Evolutionary conservation across 257 asterid species (phyloP).

Genomic region (Striga asiatica): DNA sequence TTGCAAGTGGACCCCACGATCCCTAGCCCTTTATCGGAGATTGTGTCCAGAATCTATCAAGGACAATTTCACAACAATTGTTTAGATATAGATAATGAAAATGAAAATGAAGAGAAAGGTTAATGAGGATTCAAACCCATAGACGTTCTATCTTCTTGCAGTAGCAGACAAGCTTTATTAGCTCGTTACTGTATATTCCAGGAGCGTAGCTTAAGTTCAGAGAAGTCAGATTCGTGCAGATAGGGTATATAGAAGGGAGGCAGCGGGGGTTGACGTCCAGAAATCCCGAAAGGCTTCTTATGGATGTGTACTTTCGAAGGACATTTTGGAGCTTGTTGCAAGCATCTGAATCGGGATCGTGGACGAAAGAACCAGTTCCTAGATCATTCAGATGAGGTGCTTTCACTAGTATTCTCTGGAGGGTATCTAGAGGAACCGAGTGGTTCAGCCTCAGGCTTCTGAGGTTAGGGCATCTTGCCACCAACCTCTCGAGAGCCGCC

Average conservation of each 20-base stretch:
- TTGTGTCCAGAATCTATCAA: constrained; percentile 14
- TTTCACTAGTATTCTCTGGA: background rate
- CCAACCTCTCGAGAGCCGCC: background rate
- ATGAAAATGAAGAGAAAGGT: background rate
- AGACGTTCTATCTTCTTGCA: background rate
- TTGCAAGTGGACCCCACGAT: background rate
- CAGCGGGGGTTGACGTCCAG: background rate
- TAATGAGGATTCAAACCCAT: background rate
- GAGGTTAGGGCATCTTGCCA: background rate
- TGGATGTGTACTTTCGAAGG: background rate
- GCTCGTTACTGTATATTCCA: background rate
- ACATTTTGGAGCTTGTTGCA: background rate
- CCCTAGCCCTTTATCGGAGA: background rate
- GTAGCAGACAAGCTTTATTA: background rate
- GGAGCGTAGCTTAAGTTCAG: constrained; percentile 1
- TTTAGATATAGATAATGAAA: background rate
- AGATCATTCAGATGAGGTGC: background rate
- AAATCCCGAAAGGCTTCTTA: background rate
- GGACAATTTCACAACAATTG: background rate
- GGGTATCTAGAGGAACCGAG: background rate
- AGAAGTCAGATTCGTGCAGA: background rate
- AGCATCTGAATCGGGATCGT: background rate
- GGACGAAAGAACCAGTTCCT: background rate
- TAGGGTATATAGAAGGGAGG: background rate
- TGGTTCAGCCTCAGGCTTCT: background rate